Conservation (phyloP, 768 basidiomycete genomes). For the Gautieria morchelliformis region DNA sequence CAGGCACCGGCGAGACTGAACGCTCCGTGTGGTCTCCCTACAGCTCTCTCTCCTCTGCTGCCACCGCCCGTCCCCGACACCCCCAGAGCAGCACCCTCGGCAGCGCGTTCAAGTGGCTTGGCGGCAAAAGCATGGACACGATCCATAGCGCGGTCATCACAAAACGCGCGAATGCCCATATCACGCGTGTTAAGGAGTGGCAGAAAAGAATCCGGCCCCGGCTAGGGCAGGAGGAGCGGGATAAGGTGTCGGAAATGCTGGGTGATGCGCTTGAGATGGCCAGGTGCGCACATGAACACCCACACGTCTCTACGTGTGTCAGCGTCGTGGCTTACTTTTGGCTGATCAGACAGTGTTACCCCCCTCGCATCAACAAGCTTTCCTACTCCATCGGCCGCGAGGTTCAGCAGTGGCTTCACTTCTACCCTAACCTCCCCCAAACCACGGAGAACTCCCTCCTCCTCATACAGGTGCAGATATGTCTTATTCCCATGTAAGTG, state of each 20-base stretch:
- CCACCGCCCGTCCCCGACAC: no score
- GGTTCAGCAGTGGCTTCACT: constrained; percentile 4
- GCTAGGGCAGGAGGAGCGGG: background rate
- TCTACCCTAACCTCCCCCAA: background rate
- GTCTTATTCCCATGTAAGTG: background rate
- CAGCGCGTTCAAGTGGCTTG: background rate
- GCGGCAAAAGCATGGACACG: background rate
- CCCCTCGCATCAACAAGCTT: constrained; percentile 1
- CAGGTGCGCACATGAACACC: background rate
- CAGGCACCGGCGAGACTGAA: no score
- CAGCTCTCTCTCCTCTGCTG: no score
- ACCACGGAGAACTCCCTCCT: background rate
- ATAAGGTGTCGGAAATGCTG: background rate
- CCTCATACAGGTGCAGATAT: background rate
- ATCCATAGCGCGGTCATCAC: background rate
- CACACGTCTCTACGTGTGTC: background rate
- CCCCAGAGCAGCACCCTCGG: background rate
- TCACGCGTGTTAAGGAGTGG: background rate
- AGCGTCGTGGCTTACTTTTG: background rate
- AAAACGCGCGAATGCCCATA: background rate
- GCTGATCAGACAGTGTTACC: background rate
- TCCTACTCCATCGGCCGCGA: background rate
- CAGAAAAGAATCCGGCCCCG: background rate
- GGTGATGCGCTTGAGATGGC: constrained; percentile 4
- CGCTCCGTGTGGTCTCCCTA: no score